These are phyloP conservation scores for Mycothermus thermophilus DNA, from an alignment of 495 filamentous ascomycete genomes.

Conservation along the genomic window DNA sequence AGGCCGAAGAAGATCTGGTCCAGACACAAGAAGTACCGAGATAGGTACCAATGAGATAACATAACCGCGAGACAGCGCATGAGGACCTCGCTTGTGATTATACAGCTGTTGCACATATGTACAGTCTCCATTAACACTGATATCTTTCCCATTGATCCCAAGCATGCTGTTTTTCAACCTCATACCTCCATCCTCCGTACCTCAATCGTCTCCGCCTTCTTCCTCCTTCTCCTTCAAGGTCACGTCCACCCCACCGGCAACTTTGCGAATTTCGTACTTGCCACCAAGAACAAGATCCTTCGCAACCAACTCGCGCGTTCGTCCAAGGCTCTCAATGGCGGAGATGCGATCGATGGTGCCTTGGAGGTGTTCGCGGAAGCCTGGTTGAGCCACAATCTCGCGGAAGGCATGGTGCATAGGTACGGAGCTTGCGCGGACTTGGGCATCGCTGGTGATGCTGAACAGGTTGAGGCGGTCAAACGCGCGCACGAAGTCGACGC, in stretches of 20 bases:
- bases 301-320: conserved; percentile 81
- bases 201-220: too few species aligned
- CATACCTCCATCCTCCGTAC: too few species aligned
- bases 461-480: conserved; percentile 93
- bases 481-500: conserved; percentile 82
- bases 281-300: conserved; percentile 64
- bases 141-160: too few species aligned
- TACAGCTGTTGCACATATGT: too few species aligned
- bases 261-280: conserved; percentile 55
- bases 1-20: too few species aligned
- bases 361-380: conserved; percentile 71
- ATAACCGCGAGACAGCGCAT: too few species aligned
- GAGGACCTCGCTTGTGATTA: too few species aligned
- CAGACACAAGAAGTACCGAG: too few species aligned
- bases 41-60: too few species aligned
- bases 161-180: too few species aligned
- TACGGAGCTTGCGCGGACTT: conserved; percentile 85
- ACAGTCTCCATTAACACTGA: too few species aligned
- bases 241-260: conserved; percentile 15
- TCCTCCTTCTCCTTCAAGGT: conserved; percentile 11
- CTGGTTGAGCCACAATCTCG: conserved; percentile 54
- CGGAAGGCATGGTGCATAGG: conserved; percentile 91
- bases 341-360: conserved; percentile 70
- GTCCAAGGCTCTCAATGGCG: conserved; percentile 83
- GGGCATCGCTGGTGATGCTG: conserved; percentile 76